phyloP scores from a whole-genome alignment of 2,329 filamentous ascomycete species.

The Colletotrichum musicola region DNA sequence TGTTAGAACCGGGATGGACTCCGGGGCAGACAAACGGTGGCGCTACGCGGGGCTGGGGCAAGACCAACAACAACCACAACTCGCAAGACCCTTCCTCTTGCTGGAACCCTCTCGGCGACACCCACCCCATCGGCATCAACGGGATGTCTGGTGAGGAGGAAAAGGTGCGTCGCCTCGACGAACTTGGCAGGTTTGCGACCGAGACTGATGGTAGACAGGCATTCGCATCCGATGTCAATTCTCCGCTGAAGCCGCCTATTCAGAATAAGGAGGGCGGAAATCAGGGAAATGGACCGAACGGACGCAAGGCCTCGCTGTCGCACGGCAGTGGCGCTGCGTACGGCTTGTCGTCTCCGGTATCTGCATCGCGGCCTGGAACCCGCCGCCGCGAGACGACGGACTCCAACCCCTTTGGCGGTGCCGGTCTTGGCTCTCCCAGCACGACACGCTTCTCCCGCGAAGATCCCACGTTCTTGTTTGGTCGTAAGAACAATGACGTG shows the following conservation, averaged over 20 bases:
- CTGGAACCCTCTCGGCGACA: conserved; percentile 82
- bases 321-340: conserved; percentile 74
- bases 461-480: conserved; percentile 70
- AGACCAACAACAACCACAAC: conserved; percentile 78
- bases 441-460: conserved; percentile 71
- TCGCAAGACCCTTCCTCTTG: conserved; percentile 90
- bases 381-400: conserved; percentile 87
- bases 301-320: conserved; percentile 87
- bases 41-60: conserved; percentile 78
- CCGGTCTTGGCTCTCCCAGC: conserved; percentile 71
- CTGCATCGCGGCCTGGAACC: conserved; percentile 76
- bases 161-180: conserved; percentile 58
- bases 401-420: conserved; percentile 71
- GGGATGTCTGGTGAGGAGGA: conserved; percentile 76
- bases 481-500: conserved; percentile 65
- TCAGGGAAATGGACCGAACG: conserved; percentile 67
- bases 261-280: conserved; percentile 75
- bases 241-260: conserved; percentile 86
- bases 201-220: conserved; percentile 63
- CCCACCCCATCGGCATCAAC: conserved; percentile 78
- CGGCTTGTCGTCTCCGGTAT: conserved; percentile 79
- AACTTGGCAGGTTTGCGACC: not conserved
- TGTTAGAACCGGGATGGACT: conserved; percentile 85
- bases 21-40: conserved; percentile 78
- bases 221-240: conserved; percentile 91